Evolutionary conservation across 2,329 filamentous ascomycete species (phyloP).

Genomic region (Pestalotiopsis sp.): DNA sequence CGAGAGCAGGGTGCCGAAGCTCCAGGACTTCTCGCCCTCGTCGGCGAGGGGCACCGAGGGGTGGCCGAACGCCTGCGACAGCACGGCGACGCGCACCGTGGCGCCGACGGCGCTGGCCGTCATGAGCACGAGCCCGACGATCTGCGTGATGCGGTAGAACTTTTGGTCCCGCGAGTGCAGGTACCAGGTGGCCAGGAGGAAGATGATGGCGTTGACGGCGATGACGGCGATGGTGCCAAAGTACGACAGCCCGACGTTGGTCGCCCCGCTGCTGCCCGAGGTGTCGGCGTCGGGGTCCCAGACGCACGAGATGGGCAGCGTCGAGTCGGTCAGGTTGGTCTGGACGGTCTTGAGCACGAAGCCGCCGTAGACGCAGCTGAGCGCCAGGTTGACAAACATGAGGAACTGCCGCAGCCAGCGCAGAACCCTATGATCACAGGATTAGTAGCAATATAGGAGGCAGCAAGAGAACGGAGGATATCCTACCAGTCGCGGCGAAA

Average conservation of each 20-base stretch:
- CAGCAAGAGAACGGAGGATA: neutral
- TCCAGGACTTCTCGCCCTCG: conserved; percentile 59
- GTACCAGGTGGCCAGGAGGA: conserved; percentile 65
- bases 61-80: conserved; percentile 63
- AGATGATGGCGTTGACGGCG: conserved; percentile 59
- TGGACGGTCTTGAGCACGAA: conserved; percentile 59
- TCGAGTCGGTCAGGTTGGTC: conserved; percentile 51
- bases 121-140: conserved; percentile 58
- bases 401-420: conserved; percentile 67
- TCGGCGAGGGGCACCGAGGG: conserved; percentile 55
- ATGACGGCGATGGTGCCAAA: conserved; percentile 65
- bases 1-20: conserved; percentile 65
- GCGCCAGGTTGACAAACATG: conserved; percentile 66
- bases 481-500: conserved; percentile 64
- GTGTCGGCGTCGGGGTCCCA: conserved; percentile 45
- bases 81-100: conserved; percentile 56
- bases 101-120: conserved; percentile 61
- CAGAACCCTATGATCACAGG: conserved; percentile 42
- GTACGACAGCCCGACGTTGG: conserved; percentile 50
- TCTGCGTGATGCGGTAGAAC: conserved; percentile 58
- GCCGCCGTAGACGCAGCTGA: conserved; percentile 58
- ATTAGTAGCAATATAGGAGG: neutral
- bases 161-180: conserved; percentile 57
- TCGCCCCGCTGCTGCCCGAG: conserved; percentile 32
- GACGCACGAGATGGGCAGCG: conserved; percentile 64